phyloP scores from a whole-genome alignment of 176 grass and related monocot genomes.

The Olyra latifolia region DNA sequence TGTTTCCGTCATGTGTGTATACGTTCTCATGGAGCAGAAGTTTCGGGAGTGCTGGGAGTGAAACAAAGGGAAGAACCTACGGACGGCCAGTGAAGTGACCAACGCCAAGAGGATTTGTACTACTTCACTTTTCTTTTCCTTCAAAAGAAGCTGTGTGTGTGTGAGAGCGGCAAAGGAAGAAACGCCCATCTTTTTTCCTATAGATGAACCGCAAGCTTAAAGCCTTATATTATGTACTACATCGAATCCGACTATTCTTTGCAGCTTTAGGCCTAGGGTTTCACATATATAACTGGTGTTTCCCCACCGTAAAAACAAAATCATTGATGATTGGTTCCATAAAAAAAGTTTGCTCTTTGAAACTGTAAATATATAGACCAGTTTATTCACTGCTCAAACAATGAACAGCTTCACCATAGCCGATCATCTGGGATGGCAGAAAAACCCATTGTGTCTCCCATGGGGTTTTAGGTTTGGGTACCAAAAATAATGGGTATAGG shows the following conservation, averaged over 20 bases:
- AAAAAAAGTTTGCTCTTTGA: too few species aligned
- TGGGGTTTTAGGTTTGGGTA: too few species aligned
- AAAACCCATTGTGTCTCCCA: too few species aligned
- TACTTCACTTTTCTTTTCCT: not conserved
- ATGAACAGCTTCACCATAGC: too few species aligned
- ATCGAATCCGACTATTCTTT: not conserved
- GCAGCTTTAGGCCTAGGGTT: not conserved
- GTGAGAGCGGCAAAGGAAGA: not conserved
- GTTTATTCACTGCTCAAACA: too few species aligned
- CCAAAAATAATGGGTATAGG: too few species aligned
- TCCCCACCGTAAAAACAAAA: not conserved
- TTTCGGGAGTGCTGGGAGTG: slow-evolving; percentile 38
- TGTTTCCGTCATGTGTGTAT: too few species aligned
- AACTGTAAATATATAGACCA: too few species aligned
- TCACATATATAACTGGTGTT: not conserved
- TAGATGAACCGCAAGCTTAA: not conserved
- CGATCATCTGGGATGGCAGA: too few species aligned
- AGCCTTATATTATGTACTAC: not conserved
- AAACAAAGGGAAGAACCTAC: slow-evolving; percentile 28
- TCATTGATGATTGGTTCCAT: not conserved
- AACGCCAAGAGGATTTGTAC: not conserved
- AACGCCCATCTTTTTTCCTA: not conserved
- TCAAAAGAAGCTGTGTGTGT: not conserved
- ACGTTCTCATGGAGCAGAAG: slow-evolving; percentile 28
- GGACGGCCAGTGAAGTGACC: not conserved